Base-by-base conservation (phyloP, 192 early-diverging fungal species). In the Coemansia sp. region DNA sequence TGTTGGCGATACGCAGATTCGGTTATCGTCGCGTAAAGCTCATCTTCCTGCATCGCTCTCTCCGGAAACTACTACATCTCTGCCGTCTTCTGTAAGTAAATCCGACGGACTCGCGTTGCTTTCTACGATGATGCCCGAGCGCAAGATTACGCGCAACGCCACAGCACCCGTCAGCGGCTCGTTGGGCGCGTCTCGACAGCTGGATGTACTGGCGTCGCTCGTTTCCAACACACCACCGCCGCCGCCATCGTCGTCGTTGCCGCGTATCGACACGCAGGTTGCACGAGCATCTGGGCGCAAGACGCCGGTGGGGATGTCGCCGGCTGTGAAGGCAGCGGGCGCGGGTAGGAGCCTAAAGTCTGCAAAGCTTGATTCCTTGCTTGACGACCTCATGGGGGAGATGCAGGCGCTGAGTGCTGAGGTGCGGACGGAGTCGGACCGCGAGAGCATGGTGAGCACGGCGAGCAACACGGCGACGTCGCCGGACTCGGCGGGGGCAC, bases 351-450 rank as follows among this genome's bases (percentile, higher is more conserved):
- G 70, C 27, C 59, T 71, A 39, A 78, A 78, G 63, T 69, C 81
- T 8, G 76, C 72, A 16, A 78, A 78, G 60, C 70, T 83, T 14
- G 81, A 83, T 61, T 78, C 76, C 59, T 62, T 83, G 63, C 61
- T 83, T 33, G 81, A 78, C 51, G 81, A 83, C 17, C 54, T 83
- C 59, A 70, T 83, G 81, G 77, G 72, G 57, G 73, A 78, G 48
- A 83, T 83, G 77, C 76, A 83, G 61, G 76, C 73, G n/a, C 56
- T 83, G 59, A 83, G 66, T 50, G 63, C 70, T 0, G 74, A 76
- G 64, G 69, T 63, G 54, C 73, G 78, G 0, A 63, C 72, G 0
- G 79, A 82, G 62, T 82, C 79, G 17, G 79, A 82, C 72, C 75
- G 79, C 68, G 79, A 82, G 39, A 82, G 79, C 66, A 56, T 77